Base-by-base conservation (phyloP, 2,329 filamentous ascomycete genomes). In the Hymenoscyphus albidus region DNA sequence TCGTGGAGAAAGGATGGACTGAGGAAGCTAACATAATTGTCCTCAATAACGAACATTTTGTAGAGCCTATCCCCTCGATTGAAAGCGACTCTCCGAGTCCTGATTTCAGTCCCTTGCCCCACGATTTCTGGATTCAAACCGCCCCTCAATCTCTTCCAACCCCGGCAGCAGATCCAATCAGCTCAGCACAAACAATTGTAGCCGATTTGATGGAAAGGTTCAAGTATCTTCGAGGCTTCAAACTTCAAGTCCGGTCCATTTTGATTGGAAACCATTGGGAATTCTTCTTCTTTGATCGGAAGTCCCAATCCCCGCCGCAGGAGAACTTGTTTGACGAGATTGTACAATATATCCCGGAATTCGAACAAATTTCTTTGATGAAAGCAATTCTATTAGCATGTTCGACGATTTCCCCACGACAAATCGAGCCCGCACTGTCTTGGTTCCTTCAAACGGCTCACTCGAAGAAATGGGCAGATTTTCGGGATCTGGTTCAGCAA, bases 161-260 rank as follows among this genome's bases (percentile, higher is more conserved):
- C 42, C 44, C 40, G n/a, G 18, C 48, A 54, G 48, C 48, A 35
- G 59, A 61, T 5, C 22, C 27, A 7, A 12, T 22, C 10, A 51
- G 40, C 59, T 56, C 42, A 14, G 13, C 32, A n/a, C 31, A 62
- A 22, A n/a, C 16, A 62, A 14, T 35, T 0, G 38, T 58, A 5
- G n/a, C 32, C 7, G 48, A 39, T n/a, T 48, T 69, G 5, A 55
- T 67, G 39, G 62, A 27, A 18, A 69, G 66, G 51, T 69, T 66
- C 64, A 65, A 64, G n/a, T 65, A 64, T 6, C 63, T 69, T 5
- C 61, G 62, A 59, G 64, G 55, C 3, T 69, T 69, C 61, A 68
- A 62, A 13, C 54, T 58, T 18, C 66, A 66, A 40, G 63, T 64
- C 12, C 63, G 62, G 16, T 57, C 64, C 31, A 57, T 69, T 32